Percentiles rank a stretch among this genome's conserved stretches.
Evolutionary conservation across 208 protist species (phyloP).

Genomic region (Lotmaria passim): DNA sequence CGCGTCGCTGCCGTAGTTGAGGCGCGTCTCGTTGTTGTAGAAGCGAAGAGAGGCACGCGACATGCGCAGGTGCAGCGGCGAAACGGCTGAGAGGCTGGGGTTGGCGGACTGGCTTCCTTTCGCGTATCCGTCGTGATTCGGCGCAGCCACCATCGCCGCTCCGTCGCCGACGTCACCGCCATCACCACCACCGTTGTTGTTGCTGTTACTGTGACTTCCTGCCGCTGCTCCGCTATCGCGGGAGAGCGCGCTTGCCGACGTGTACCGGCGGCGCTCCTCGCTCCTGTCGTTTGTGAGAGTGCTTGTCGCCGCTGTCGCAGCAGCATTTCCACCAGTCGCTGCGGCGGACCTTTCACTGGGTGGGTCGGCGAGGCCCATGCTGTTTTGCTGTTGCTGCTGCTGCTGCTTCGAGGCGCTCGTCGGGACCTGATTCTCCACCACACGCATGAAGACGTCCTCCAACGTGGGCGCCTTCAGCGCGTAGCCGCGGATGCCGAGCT

Average conservation of each 20-base stretch:
- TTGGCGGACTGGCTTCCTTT: background rate
- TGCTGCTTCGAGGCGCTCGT: background rate
- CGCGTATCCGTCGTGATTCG: background rate
- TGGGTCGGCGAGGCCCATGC: background rate
- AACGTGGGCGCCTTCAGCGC: conserved; percentile 68
- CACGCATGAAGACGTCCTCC: conserved; percentile 79
- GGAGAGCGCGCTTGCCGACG: background rate
- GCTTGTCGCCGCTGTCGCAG: no score
- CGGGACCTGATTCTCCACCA: conserved; percentile 38
- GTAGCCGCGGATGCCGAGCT: conserved; percentile 51
- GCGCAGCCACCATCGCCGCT: background rate
- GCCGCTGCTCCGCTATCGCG: background rate
- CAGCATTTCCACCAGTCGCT: no score
- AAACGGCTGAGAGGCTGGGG: background rate
- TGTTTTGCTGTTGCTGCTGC: conserved; percentile 3
- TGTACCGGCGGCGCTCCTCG: background rate
- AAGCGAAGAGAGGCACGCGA: conserved; percentile 32
- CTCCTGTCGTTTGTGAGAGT: background rate
- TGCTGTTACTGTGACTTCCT: background rate
- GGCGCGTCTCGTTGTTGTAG: conserved; percentile 18
- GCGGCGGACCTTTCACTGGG: background rate
- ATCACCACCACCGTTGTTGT: background rate
- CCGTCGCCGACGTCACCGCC: no score
- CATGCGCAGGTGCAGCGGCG: conserved; percentile 22
- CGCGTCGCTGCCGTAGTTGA: conserved; percentile 24